A percentile compares a stretch with the other conserved stretches of the same genome.
These are phyloP conservation scores for Aspergillus novofumigatus DNA, from an alignment of 2,329 filamentous ascomycete species.

Conservation along the genomic window DNA sequence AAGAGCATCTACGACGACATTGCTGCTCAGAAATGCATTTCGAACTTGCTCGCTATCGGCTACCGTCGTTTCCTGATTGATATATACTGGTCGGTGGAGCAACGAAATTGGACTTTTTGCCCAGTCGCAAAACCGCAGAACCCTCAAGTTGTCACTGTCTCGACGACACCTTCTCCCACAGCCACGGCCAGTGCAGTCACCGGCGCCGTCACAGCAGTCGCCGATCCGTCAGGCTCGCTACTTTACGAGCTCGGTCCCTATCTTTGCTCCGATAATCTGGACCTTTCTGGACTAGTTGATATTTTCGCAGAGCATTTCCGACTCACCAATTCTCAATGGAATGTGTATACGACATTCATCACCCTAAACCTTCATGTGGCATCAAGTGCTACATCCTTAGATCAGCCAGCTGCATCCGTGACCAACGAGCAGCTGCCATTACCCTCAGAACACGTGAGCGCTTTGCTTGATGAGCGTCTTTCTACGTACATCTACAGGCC, in stretches of 20 bases:
- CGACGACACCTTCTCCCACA: conserved; percentile 13
- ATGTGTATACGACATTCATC: conserved; percentile 51
- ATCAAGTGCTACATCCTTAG: conserved; percentile 39
- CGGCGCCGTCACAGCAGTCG: conserved; percentile 21
- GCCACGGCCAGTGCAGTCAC: conserved; percentile 17
- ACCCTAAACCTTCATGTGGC: conserved; percentile 60
- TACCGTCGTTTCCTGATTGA: conserved; percentile 58
- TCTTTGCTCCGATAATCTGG: conserved; percentile 52
- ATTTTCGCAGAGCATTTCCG: conserved; percentile 53
- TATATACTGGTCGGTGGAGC: conserved; percentile 59
- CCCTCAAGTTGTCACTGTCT: conserved; percentile 18
- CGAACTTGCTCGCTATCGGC: conserved; percentile 58
- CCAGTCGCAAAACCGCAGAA: conserved; percentile 50
- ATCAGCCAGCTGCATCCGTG: conserved; percentile 39
- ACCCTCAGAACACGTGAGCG: conserved; percentile 43
- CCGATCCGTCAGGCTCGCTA: conserved; percentile 23
- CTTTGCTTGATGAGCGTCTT: conserved; percentile 46
- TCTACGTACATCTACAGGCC: conserved; percentile 54
- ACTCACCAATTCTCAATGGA: conserved; percentile 51
- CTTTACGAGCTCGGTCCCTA: conserved; percentile 50
- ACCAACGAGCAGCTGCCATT: conserved; percentile 44
- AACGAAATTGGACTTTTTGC: conserved; percentile 57
- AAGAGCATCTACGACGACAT: conserved; percentile 50
- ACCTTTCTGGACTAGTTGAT: conserved; percentile 47
- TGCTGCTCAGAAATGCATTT: conserved; percentile 54